phyloP scores from a whole-genome alignment of 139 green algal genomes.

The Micromonas commoda region DNA sequence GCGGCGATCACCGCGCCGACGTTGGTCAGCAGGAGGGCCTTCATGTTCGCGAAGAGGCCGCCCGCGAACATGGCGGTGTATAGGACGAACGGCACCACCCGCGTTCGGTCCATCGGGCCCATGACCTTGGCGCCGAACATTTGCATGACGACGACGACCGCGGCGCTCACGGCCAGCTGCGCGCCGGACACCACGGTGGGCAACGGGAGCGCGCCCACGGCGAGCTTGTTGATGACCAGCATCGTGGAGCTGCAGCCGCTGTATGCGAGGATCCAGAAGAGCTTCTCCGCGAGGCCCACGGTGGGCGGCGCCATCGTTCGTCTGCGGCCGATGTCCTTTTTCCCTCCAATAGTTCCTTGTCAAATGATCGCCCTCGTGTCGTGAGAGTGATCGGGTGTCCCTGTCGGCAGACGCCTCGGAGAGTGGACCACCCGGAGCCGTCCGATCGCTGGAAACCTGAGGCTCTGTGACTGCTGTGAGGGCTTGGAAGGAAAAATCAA shows the following conservation, averaged over 20 bases:
- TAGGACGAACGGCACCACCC: not conserved
- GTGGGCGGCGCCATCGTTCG: no score
- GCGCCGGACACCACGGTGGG: slow-evolving; percentile 8
- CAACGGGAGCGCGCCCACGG: not conserved
- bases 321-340: no score
- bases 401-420: no score
- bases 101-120: not conserved
- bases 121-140: not conserved
- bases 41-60: slow-evolving; percentile 22
- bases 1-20: slow-evolving; percentile 22
- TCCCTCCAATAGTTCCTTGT: no score
- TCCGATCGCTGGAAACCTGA: no score
- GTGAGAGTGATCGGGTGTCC: no score
- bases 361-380: no score
- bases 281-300: not conserved
- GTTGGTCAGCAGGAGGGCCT: slow-evolving; percentile 18
- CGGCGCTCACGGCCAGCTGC: not conserved
- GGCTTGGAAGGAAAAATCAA: no score
- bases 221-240: slow-evolving; percentile 24
- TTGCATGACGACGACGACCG: not conserved
- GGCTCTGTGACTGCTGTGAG: no score
- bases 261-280: slow-evolving; percentile 14
- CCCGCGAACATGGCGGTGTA: slow-evolving; percentile 17
- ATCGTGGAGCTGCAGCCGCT: not conserved
- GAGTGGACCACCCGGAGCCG: no score